These are phyloP conservation scores for Jamesozyma gamospora DNA, from an alignment of 805 yeast genomes.

Conservation along the genomic window DNA sequence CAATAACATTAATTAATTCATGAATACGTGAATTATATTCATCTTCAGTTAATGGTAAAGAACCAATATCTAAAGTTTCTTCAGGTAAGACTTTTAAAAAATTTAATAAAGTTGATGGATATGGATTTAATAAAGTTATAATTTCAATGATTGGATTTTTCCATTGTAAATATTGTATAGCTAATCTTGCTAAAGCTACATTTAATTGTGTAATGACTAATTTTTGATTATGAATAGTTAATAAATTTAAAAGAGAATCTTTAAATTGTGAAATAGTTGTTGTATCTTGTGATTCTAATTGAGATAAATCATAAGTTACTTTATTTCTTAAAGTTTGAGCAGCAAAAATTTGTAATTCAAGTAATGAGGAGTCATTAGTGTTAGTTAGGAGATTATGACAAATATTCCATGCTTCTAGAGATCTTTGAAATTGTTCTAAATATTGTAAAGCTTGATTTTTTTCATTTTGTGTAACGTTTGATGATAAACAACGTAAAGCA, in stretches of 20 bases:
- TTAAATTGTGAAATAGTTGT: constrained; percentile 51
- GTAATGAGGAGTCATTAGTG: constrained; percentile 22
- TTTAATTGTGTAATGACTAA: constrained; percentile 76
- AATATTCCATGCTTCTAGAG: constrained; percentile 69
- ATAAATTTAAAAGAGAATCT: constrained; percentile 49
- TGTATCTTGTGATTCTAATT: constrained; percentile 41
- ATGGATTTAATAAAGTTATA: constrained; percentile 34
- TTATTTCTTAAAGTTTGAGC: constrained; percentile 85
- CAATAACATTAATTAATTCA: constrained; percentile 54
- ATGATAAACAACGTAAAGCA: constrained; percentile 25
- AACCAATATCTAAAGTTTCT: constrained; percentile 69
- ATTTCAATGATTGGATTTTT: constrained; percentile 58
- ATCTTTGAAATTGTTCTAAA: constrained; percentile 76
- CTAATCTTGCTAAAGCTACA: constrained; percentile 70
- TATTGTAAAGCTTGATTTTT: constrained; percentile 41
- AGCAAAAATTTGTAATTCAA: constrained; percentile 68
- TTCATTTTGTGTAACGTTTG: constrained; percentile 16
- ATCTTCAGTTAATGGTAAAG: constrained; percentile 70
- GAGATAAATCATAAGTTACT: constrained; percentile 74
- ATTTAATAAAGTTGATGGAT: constrained; percentile 48
- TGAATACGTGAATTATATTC: constrained; percentile 60
- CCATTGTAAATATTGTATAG: constrained; percentile 75
- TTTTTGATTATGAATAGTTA: constrained; percentile 37
- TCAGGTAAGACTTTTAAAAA: constrained; percentile 86
- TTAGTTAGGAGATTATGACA: constrained; percentile 44